These are phyloP conservation scores for Apiospora arundinis DNA, from an alignment of 2,329 filamentous ascomycete genomes.

Conservation along the genomic window DNA sequence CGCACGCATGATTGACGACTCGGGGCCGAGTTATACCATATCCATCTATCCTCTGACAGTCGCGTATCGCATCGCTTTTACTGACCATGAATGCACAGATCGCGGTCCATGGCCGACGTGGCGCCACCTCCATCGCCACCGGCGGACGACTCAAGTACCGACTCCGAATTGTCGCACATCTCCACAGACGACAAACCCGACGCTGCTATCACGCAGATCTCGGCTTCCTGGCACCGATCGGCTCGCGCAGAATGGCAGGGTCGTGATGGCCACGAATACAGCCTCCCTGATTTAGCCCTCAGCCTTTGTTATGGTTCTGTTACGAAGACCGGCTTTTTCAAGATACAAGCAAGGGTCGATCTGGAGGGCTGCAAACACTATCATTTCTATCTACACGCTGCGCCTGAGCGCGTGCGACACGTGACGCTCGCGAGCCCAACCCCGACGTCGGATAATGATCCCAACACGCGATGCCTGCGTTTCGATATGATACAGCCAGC, in stretches of 20 bases:
- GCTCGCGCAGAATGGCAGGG: constrained; percentile 16
- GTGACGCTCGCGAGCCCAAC: neutral
- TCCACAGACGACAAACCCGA: neutral
- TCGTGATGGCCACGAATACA: neutral
- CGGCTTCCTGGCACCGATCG: constrained; percentile 18
- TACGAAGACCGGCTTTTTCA: constrained; percentile 12
- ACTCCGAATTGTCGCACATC: neutral
- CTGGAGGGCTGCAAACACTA: constrained; percentile 22
- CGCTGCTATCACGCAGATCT: neutral
- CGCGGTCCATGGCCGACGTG: constrained; percentile 16
- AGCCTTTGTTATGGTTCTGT: constrained; percentile 10
- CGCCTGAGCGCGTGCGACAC: constrained; percentile 14
- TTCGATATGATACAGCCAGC: constrained; percentile 1
- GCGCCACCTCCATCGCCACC: constrained; percentile 17
- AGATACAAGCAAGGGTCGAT: constrained; percentile 18
- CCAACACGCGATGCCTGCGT: constrained; percentile 7
- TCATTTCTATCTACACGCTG: constrained; percentile 17
- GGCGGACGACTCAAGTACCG: neutral
- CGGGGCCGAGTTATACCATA: constrained; percentile 21
- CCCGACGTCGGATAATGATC: neutral
- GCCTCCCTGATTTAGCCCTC: constrained; percentile 17
- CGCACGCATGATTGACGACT: constrained; percentile 15
- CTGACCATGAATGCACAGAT: constrained; percentile 15
- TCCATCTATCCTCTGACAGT: neutral
- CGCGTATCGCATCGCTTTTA: constrained; percentile 6